A percentile compares a stretch with the other conserved stretches of the same genome.
Conservation (phyloP, 2,329 filamentous ascomycete genomes). For the Neocatenulostroma microsporum region DNA sequence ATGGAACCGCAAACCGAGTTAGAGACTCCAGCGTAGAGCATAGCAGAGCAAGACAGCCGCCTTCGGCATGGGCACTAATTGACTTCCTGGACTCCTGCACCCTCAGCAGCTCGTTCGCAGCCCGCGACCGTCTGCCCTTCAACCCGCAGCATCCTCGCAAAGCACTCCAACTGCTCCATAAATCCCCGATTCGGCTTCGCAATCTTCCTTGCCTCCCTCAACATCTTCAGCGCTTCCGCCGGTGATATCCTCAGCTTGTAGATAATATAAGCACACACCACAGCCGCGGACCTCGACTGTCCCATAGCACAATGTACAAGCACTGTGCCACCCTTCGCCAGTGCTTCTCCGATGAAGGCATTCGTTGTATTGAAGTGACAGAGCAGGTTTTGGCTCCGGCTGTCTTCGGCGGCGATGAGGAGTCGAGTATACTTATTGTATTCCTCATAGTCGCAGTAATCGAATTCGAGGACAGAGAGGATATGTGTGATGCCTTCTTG, state of each 20-base stretch:
- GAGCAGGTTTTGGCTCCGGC: constrained; percentile 74
- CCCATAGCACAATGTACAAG: constrained; percentile 81
- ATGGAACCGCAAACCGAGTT: too few species aligned
- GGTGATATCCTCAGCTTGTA: constrained; percentile 42
- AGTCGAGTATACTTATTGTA: constrained; percentile 12
- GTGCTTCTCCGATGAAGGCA: constrained; percentile 68
- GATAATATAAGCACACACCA: constrained; percentile 76
- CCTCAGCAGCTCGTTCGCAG: too few species aligned
- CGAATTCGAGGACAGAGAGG: constrained; percentile 64
- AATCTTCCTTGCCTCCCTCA: constrained; percentile 61
- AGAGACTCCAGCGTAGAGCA: too few species aligned
- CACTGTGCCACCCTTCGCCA: constrained; percentile 52
- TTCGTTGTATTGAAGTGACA: constrained; percentile 61
- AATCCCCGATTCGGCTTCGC: constrained; percentile 84
- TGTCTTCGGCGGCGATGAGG: constrained; percentile 68
- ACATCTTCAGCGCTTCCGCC: constrained; percentile 57
- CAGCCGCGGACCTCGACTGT: constrained; percentile 78
- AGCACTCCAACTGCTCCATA: constrained; percentile 75
- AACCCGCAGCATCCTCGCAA: constrained; percentile 60
- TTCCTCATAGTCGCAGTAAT: constrained; percentile 36
- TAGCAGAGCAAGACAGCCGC: too few species aligned
- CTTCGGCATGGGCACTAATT: too few species aligned
- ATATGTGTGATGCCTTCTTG: constrained; percentile 75
- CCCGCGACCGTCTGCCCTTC: too few species aligned
- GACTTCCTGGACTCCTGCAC: too few species aligned